Evolutionary conservation across 2,329 filamentous ascomycete species (phyloP).

Genomic region (Ophiobolus disseminans): DNA sequence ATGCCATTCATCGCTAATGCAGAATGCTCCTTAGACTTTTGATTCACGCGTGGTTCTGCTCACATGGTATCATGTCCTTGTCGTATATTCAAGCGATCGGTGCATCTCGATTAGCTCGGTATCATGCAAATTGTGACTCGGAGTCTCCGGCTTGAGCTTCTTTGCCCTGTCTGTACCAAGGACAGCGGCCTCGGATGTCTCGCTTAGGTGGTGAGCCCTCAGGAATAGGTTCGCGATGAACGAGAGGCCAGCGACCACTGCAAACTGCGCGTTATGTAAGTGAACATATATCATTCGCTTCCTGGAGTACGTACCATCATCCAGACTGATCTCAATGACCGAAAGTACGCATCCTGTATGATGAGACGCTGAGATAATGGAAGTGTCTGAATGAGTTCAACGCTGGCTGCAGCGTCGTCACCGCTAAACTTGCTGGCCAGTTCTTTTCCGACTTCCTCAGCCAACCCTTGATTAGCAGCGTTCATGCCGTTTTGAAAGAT

Average conservation of each 20-base stretch:
- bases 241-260: constrained; percentile 10
- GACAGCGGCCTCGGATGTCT: constrained; percentile 5
- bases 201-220: constrained; percentile 13
- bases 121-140: too few species aligned
- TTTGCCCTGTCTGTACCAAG: constrained; percentile 7
- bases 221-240: constrained; percentile 13
- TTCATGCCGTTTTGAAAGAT: constrained; percentile 63
- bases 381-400: constrained; percentile 59
- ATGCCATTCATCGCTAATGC: too few species aligned
- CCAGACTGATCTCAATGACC: constrained; percentile 12
- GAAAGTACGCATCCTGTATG: constrained; percentile 44
- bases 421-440: constrained; percentile 59
- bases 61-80: too few species aligned
- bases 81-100: too few species aligned
- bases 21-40: too few species aligned
- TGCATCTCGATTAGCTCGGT: too few species aligned
- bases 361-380: constrained; percentile 50
- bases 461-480: constrained; percentile 56
- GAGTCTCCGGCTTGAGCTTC: neutral
- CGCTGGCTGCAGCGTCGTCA: constrained; percentile 63
- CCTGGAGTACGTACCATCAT: constrained; percentile 12
- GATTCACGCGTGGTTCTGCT: too few species aligned
- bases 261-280: constrained; percentile 8
- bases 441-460: constrained; percentile 56
- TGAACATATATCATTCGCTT: neutral